Evolutionary conservation across 2,329 filamentous ascomycete species (phyloP).

Genomic region (Clonostachys chloroleuca): DNA sequence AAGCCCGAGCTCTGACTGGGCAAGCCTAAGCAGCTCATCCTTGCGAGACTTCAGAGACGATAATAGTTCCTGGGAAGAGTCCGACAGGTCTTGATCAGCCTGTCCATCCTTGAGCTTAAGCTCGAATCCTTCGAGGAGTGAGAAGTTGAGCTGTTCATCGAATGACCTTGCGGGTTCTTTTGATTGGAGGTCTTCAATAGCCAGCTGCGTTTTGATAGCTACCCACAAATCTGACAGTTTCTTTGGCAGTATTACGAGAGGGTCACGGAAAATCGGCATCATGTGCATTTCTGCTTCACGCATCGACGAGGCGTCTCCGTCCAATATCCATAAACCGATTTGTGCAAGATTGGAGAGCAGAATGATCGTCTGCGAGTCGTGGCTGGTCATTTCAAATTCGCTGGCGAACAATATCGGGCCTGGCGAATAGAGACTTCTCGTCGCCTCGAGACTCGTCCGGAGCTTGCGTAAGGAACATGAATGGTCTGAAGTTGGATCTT

Average conservation of each 20-base stretch:
- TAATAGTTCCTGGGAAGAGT: slow-evolving; percentile 5
- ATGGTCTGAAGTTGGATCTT: slow-evolving; percentile 24
- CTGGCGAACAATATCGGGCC: slow-evolving; percentile 22
- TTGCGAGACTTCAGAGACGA: slow-evolving; percentile 23
- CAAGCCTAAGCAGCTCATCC: slow-evolving; percentile 21
- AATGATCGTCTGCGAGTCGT: slow-evolving; percentile 27
- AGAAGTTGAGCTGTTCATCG: slow-evolving; percentile 51
- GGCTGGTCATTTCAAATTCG: slow-evolving; percentile 23
- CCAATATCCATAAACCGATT: slow-evolving; percentile 31
- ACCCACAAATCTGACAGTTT: slow-evolving; percentile 37
- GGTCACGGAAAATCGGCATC: slow-evolving; percentile 35
- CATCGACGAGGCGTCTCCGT: slow-evolving; percentile 28
- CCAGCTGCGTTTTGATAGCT: slow-evolving; percentile 39
- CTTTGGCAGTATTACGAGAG: slow-evolving; percentile 36
- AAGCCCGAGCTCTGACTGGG: slow-evolving; percentile 11
- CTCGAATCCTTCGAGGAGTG: slow-evolving; percentile 9
- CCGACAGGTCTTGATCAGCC: slow-evolving; percentile 20
- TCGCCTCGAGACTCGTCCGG: slow-evolving; percentile 22
- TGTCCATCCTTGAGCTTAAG: slow-evolving; percentile 8
- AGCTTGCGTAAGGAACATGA: slow-evolving; percentile 21
- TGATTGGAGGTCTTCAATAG: slow-evolving; percentile 49
- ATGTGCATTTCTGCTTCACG: slow-evolving; percentile 39
- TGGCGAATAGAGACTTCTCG: slow-evolving; percentile 25
- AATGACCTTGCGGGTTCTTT: slow-evolving; percentile 38
- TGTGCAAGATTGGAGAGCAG: slow-evolving; percentile 45